A percentile compares a stretch with the other conserved stretches of the same genome.
Evolutionary conservation across 2,329 filamentous ascomycete genomes (phyloP).

Genomic region (Colletotrichum chrysophilum): DNA sequence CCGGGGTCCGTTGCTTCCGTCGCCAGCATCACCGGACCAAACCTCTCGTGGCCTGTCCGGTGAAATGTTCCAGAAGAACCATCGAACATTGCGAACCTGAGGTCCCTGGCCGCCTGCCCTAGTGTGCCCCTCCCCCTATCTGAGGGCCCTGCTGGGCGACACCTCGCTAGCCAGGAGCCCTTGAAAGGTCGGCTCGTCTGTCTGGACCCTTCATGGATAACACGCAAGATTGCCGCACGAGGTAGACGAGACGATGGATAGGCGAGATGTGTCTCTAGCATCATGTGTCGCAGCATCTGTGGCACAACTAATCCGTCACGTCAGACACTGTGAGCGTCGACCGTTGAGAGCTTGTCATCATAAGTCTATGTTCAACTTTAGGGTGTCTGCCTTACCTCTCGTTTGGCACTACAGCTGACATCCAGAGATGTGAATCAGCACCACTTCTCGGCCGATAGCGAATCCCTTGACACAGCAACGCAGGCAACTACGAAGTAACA

Average conservation of each 20-base stretch:
- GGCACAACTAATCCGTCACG: not conserved
- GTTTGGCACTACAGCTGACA: not conserved
- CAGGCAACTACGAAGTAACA: not conserved
- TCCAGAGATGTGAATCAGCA: not conserved
- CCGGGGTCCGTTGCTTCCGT: slow-evolving; percentile 12
- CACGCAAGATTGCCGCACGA: slow-evolving; percentile 16
- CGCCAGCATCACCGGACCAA: not conserved
- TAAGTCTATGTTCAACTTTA: not conserved
- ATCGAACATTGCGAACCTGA: slow-evolving; percentile 8
- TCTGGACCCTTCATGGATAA: slow-evolving; percentile 17
- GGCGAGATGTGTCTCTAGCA: slow-evolving; percentile 2
- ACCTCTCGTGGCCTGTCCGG: not conserved
- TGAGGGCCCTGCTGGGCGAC: slow-evolving; percentile 9
- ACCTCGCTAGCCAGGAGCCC: slow-evolving; percentile 16
- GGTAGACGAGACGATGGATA: slow-evolving; percentile 6
- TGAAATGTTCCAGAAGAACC: slow-evolving; percentile 17
- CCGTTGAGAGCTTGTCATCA: not conserved
- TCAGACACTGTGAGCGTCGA: not conserved
- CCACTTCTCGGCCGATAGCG: not conserved
- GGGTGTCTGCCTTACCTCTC: not conserved
- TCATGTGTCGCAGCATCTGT: not conserved
- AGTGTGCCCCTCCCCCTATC: slow-evolving; percentile 20
- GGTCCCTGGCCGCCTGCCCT: slow-evolving; percentile 1
- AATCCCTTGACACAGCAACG: not conserved
- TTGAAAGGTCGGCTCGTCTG: slow-evolving; percentile 3